Conservation (phyloP, 805 yeast genomes). For the Zygosaccharomyces lentus region DNA sequence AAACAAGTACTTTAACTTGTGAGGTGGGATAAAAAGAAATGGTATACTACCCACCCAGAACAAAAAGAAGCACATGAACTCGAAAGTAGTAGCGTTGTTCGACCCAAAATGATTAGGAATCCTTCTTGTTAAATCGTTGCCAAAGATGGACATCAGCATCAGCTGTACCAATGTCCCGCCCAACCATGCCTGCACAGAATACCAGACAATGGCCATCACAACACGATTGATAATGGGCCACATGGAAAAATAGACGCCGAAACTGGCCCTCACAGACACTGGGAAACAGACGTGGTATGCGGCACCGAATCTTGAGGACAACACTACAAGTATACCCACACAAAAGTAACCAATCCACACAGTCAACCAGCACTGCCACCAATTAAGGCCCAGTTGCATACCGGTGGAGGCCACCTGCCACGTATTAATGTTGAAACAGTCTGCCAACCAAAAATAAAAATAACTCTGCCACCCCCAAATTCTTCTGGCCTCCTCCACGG, state of each 20-base stretch:
- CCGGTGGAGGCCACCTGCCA: slow-evolving; percentile 92
- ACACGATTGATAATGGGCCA: slow-evolving; percentile 90
- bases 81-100: slow-evolving; percentile 64
- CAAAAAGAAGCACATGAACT: slow-evolving; percentile 70
- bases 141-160: slow-evolving; percentile 75
- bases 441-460: slow-evolving; percentile 82
- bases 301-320: slow-evolving; percentile 76
- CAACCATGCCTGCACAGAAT: slow-evolving; percentile 78
- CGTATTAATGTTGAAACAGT: slow-evolving; percentile 83
- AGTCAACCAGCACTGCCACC: slow-evolving; percentile 91
- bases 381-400: slow-evolving; percentile 65
- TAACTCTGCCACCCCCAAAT: slow-evolving; percentile 85
- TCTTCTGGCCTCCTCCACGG: slow-evolving; percentile 69
- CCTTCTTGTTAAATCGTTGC: slow-evolving; percentile 54
- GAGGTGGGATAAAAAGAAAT: slow-evolving; percentile 76
- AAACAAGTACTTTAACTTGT: slow-evolving; percentile 75
- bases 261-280: slow-evolving; percentile 71
- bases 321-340: slow-evolving; percentile 63
- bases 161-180: slow-evolving; percentile 79
- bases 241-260: slow-evolving; percentile 80
- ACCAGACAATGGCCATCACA: slow-evolving; percentile 85
- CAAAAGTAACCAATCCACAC: slow-evolving; percentile 81
- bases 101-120: slow-evolving; percentile 59
- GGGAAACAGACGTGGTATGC: slow-evolving; percentile 83
- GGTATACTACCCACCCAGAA: slow-evolving; percentile 82